phyloP scores from a whole-genome alignment of 1,284 basidiomycete species.

The Inonotus hispidus region DNA sequence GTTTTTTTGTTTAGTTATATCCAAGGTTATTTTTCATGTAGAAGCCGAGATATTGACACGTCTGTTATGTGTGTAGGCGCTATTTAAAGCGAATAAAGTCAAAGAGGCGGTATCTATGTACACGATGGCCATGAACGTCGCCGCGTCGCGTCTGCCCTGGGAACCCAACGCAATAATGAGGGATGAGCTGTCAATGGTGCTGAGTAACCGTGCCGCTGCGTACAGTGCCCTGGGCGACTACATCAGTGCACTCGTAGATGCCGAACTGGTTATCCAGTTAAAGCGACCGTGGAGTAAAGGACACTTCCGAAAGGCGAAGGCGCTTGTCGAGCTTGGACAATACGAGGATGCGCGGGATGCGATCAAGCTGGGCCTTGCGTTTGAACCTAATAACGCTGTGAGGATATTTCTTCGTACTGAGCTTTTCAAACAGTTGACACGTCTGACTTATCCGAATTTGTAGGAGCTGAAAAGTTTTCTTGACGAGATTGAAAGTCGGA shows the following conservation, averaged over 20 bases:
- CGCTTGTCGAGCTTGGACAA: conserved; percentile 71
- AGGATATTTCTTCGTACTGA: conserved; percentile 22
- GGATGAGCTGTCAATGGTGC: conserved; percentile 84
- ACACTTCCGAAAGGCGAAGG: conserved; percentile 89
- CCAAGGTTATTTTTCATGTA: not conserved
- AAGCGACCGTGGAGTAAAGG: conserved; percentile 93
- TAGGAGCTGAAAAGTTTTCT: conserved; percentile 27
- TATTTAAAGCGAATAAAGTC: conserved; percentile 75
- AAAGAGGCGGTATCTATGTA: conserved; percentile 80
- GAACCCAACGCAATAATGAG: conserved; percentile 77
- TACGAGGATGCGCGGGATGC: conserved; percentile 80
- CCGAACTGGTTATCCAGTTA: conserved; percentile 83
- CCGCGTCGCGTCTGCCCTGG: conserved; percentile 85
- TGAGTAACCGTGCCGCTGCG: conserved; percentile 91
- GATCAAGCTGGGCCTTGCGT: conserved; percentile 78
- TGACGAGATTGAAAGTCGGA: conserved; percentile 29
- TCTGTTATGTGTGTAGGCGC: conserved; percentile 38
- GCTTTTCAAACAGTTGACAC: not conserved
- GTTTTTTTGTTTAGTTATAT: conserved; percentile 21
- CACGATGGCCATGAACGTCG: conserved; percentile 78
- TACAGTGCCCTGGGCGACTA: conserved; percentile 74
- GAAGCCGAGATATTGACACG: not conserved
- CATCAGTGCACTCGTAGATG: conserved; percentile 83
- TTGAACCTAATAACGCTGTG: conserved; percentile 82
- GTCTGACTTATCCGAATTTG: not conserved